Base-by-base conservation (phyloP, 139 green algal genomes). In the Microglena sp. region DNA sequence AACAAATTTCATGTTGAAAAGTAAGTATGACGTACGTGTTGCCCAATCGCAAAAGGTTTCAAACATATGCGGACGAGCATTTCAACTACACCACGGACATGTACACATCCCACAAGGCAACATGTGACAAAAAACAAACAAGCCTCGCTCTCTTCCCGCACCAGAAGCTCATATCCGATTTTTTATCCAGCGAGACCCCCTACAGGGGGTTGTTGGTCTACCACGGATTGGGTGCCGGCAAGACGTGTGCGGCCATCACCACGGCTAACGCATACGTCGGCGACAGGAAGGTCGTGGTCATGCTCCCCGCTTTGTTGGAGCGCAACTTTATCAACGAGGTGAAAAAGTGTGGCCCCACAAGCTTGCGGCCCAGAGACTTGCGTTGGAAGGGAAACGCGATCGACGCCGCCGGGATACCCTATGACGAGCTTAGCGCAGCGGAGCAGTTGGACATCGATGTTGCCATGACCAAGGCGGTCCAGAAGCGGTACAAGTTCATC, bases 161-260 rank as follows among this genome's bases (percentile, higher is more conserved):
- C n/a, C n/a, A n/a, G n/a, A n/a, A n/a, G n/a, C n/a, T n/a, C n/a
- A n/a, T n/a, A n/a, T n/a, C 50, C 4, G 7, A 65, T 15, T 65
- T 46, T 6, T 54, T 64, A 2, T 3, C 2, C 2, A 2, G 22
- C 2, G 5, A 3, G 2, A 46, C 31, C 57, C 63, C 63, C n/a
- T 55, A 55, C 46, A 32, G 46, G 22, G 63, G 63, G 27, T 22
- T 70, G 6, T n/a, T 70, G 31, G 8, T 62, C 6, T 62, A 36
- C 31, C 63, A 70, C 63, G 46, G 46, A 30, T 33, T 62, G 50
- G 63, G 63, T 46, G n/a, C 4, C 21, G 63, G 63, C 45, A 70
- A 70, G 63, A 62, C 63, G 50, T 63, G 46, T 26, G 50, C 63
- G 22, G 63, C 63, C 18, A 68, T 68, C 28, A 3, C 43, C 3